These are phyloP conservation scores for Aspergillus egyptiacus DNA, from an alignment of 495 filamentous ascomycete genomes.

Conservation along the genomic window DNA sequence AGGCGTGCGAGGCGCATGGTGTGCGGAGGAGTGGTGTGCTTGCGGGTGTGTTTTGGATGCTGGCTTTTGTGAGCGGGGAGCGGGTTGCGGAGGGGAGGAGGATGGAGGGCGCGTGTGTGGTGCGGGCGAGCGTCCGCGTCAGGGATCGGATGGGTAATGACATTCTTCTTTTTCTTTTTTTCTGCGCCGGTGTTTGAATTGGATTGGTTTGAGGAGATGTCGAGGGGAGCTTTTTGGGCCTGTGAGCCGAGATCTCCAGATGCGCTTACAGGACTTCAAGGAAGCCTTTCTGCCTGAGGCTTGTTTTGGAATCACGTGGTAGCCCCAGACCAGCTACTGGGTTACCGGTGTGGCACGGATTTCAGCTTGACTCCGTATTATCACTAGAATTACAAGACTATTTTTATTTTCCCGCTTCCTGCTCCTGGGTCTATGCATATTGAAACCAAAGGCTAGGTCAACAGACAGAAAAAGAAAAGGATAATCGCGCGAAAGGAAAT, in stretches of 20 bases:
- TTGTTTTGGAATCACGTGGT: too few relatives aligned
- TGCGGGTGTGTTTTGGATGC: conserved; percentile 21
- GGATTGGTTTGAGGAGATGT: background rate
- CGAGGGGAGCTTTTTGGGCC: conserved; percentile 6
- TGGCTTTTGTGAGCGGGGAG: conserved; percentile 19
- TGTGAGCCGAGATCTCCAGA: conserved; percentile 14
- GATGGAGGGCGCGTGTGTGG: conserved; percentile 15
- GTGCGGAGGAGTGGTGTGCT: background rate
- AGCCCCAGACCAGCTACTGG: too few relatives aligned
- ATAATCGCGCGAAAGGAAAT: conserved; percentile 3
- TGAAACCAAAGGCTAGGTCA: conserved; percentile 1
- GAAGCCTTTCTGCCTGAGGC: conserved; percentile 9
- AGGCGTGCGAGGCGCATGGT: conserved; percentile 10
- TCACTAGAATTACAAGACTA: conserved; percentile 23
- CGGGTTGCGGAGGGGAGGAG: conserved; percentile 13
- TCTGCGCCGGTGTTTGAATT: conserved; percentile 3
- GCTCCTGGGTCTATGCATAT: conserved; percentile 10
- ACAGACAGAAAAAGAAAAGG: conserved; percentile 7
- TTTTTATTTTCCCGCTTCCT: conserved; percentile 14
- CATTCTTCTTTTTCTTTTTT: too few relatives aligned
- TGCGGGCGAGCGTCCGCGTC: conserved; percentile 24
- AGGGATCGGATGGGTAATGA: conserved; percentile 29
- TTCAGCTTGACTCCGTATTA: conserved; percentile 12
- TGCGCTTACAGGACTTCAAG: conserved; percentile 6
- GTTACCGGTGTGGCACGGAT: background rate